phyloP scores from a whole-genome alignment of 139 green algal genomes.

The Picochlorum sp. region DNA sequence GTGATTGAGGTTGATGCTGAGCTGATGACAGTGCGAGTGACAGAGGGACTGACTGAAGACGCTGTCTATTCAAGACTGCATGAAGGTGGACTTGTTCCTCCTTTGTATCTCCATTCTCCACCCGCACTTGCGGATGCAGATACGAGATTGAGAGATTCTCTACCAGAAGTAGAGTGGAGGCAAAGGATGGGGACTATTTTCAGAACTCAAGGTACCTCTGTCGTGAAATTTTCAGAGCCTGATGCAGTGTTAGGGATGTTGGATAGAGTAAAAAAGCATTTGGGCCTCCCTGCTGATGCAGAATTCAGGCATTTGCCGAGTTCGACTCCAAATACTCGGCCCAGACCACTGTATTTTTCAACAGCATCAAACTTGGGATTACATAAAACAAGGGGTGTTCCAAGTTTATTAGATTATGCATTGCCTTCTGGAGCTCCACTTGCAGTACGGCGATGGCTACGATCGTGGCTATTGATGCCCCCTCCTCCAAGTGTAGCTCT shows the following conservation, averaged over 20 bases:
- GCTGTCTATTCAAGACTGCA: constrained; percentile 39
- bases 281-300: constrained; percentile 12
- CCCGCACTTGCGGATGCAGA: constrained; percentile 5
- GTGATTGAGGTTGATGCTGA: constrained; percentile 45
- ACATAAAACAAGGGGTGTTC: constrained; percentile 46
- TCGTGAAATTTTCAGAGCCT: constrained; percentile 26
- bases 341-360: constrained; percentile 55
- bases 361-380: constrained; percentile 69
- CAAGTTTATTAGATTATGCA: constrained; percentile 49
- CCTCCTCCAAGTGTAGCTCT: constrained; percentile 27
- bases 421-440: constrained; percentile 5
- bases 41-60: constrained; percentile 62
- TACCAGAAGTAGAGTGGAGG: constrained; percentile 36
- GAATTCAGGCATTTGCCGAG: constrained; percentile 15
- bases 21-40: constrained; percentile 28
- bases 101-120: constrained; percentile 42
- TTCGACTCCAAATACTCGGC: constrained; percentile 17
- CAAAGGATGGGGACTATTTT: constrained; percentile 27
- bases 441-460: constrained; percentile 27
- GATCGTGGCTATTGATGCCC: constrained; percentile 45
- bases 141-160: constrained; percentile 19
- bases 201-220: constrained; percentile 19
- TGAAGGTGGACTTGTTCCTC: constrained; percentile 37
- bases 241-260: constrained; percentile 40
- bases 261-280: constrained; percentile 13